These are phyloP conservation scores for Aspergillus viridinutans DNA, from an alignment of 2,329 filamentous ascomycete species.

Conservation along the genomic window DNA sequence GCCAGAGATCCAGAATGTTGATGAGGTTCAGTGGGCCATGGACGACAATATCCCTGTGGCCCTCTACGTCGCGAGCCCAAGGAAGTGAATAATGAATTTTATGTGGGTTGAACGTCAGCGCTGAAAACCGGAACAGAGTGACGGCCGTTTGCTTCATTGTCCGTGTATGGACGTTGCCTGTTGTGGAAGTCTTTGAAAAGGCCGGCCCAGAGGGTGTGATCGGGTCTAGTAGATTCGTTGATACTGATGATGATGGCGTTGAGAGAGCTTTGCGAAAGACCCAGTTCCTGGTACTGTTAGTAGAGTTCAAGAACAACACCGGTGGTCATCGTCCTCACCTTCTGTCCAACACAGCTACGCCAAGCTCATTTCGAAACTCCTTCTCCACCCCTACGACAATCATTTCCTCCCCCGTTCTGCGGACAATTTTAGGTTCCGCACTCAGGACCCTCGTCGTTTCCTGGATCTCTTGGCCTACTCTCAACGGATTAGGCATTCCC, in stretches of 20 bases:
- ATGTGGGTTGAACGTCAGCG: slow-evolving; percentile 43
- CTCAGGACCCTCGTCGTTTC: slow-evolving; percentile 55
- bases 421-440: slow-evolving; percentile 53
- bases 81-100: slow-evolving; percentile 44
- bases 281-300: slow-evolving; percentile 35
- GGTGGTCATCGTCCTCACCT: slow-evolving; percentile 33
- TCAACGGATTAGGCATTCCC: slow-evolving; percentile 38
- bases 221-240: slow-evolving; percentile 3
- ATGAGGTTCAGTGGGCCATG: slow-evolving; percentile 44
- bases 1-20: slow-evolving; percentile 42
- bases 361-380: slow-evolving; percentile 50
- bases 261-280: slow-evolving; percentile 41
- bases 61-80: slow-evolving; percentile 42
- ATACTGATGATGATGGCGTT: slow-evolving; percentile 6
- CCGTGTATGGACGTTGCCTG: slow-evolving; percentile 25
- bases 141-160: slow-evolving; percentile 35
- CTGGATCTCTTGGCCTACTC: slow-evolving; percentile 52
- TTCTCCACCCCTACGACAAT: slow-evolving; percentile 63
- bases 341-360: slow-evolving; percentile 52
- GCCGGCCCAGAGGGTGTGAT: slow-evolving; percentile 9
- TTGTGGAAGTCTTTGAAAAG: slow-evolving; percentile 17
- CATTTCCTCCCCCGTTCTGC: slow-evolving; percentile 56
- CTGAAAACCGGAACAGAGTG: slow-evolving; percentile 43
- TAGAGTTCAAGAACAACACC: not conserved
- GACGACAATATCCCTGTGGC: slow-evolving; percentile 41